These are phyloP conservation scores for Aspergillus phoenicis DNA, from an alignment of 2,329 filamentous ascomycete genomes.

Conservation along the genomic window DNA sequence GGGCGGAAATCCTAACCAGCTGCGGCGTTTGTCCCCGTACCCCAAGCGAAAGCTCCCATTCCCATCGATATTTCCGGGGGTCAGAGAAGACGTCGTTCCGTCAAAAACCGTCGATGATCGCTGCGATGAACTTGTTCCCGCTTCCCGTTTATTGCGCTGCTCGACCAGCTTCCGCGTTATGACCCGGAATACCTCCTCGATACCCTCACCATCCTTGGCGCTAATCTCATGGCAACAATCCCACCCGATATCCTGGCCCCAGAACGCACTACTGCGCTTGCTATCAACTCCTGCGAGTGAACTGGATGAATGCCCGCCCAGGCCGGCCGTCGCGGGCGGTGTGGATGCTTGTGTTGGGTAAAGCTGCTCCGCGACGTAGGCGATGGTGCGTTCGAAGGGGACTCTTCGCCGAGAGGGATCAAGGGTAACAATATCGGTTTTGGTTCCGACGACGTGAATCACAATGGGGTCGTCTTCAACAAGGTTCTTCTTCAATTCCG, in stretches of 20 bases:
- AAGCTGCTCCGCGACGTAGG: conserved; percentile 90
- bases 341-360: conserved; percentile 70
- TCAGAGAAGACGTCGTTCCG: conserved; percentile 50
- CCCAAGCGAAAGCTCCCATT: conserved; percentile 64
- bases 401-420: conserved; percentile 80
- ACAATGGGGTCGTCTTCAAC: conserved; percentile 70
- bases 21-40: conserved; percentile 63
- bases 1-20: conserved; percentile 65
- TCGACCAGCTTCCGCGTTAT: conserved; percentile 83
- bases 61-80: conserved; percentile 47
- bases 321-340: conserved; percentile 65
- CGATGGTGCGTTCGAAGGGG: conserved; percentile 92
- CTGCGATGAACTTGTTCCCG: conserved; percentile 49
- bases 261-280: conserved; percentile 57
- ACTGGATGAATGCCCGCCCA: conserved; percentile 24
- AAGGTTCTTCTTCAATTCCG: conserved; percentile 78
- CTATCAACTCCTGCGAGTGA: conserved; percentile 43
- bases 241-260: conserved; percentile 93
- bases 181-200: conserved; percentile 93
- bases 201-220: conserved; percentile 89
- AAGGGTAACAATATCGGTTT: conserved; percentile 84
- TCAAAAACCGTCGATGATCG: conserved; percentile 49
- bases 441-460: conserved; percentile 92
- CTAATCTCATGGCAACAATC: conserved; percentile 97
- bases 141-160: conserved; percentile 60